Percentiles rank a stretch among this genome's conserved stretches.
phyloP scores from a whole-genome alignment of 164 flowering plant genomes.

The Pachysandra terminalis region DNA sequence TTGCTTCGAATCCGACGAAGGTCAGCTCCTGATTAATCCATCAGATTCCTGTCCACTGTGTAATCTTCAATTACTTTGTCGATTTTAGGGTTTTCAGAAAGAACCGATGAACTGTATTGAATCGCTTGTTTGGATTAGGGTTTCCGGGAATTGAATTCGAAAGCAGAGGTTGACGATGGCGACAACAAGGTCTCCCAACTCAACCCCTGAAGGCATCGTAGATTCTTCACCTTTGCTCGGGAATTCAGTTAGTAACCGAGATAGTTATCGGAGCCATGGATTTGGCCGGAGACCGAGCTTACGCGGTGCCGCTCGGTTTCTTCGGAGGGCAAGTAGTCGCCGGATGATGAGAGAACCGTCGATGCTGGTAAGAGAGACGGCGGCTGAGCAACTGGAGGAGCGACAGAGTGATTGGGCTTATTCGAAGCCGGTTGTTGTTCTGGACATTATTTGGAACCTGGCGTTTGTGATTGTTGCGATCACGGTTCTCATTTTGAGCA shows the following conservation, averaged over 20 bases:
- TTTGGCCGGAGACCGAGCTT: slow-evolving; percentile 43
- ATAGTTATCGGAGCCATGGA: slow-evolving; percentile 31
- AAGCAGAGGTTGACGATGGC: slow-evolving; percentile 8
- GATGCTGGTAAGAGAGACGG: slow-evolving; percentile 50
- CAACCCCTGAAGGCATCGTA: slow-evolving; percentile 12
- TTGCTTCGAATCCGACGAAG: too few species aligned
- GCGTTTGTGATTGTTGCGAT: slow-evolving; percentile 39
- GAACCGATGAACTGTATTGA: neutral
- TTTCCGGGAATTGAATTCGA: slow-evolving; percentile 35
- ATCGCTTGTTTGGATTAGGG: slow-evolving; percentile 42
- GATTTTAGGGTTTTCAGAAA: neutral
- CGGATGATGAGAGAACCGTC: slow-evolving; percentile 58
- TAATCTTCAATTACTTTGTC: too few species aligned
- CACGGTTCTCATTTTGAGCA: slow-evolving; percentile 32
- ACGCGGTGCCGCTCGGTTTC: slow-evolving; percentile 46
- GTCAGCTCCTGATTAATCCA: too few species aligned
- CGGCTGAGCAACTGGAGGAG: slow-evolving; percentile 62
- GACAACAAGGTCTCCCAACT: slow-evolving; percentile 8
- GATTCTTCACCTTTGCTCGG: slow-evolving; percentile 48
- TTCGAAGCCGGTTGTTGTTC: slow-evolving; percentile 50
- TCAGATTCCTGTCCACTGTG: too few species aligned
- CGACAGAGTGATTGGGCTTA: slow-evolving; percentile 63
- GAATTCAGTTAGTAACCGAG: slow-evolving; percentile 14
- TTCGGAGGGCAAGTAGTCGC: slow-evolving; percentile 49
- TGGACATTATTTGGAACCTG: slow-evolving; percentile 52